Evolutionary conservation across 805 yeast genomes (phyloP).

Genomic region (Ogataea kodamae): DNA sequence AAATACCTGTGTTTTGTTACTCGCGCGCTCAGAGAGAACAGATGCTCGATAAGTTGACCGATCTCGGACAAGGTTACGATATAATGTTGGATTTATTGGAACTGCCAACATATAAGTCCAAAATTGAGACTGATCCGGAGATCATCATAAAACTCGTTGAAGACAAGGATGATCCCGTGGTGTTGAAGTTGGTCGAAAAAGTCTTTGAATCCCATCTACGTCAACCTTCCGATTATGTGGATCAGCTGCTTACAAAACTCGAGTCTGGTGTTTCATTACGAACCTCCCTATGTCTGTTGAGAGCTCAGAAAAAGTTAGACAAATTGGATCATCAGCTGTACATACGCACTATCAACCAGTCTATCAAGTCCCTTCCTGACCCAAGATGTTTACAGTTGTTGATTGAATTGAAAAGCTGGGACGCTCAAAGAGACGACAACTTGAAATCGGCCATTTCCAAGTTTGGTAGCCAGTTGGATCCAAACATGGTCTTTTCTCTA

Average conservation of each 20-base stretch:
- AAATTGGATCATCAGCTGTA: constrained; percentile 5
- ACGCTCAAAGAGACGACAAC: constrained; percentile 1
- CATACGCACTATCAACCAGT: neutral
- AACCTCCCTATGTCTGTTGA: constrained; percentile 10
- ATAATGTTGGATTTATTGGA: constrained; percentile 39
- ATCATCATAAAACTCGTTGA: constrained; percentile 16
- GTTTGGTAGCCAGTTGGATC: constrained; percentile 9
- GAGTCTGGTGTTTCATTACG: neutral
- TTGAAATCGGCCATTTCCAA: constrained; percentile 8
- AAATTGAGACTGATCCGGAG: constrained; percentile 39
- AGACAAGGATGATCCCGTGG: neutral
- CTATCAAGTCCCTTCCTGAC: neutral
- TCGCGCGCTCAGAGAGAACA: constrained; percentile 34
- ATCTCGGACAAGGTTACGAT: constrained; percentile 1
- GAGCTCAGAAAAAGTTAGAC: constrained; percentile 6
- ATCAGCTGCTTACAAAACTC: constrained; percentile 6
- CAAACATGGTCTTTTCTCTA: constrained; percentile 14
- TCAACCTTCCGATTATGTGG: constrained; percentile 37
- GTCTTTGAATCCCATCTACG: constrained; percentile 41
- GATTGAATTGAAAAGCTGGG: constrained; percentile 10
- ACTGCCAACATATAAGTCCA: constrained; percentile 53
- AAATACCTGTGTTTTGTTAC: constrained; percentile 51
- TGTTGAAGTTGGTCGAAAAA: constrained; percentile 32
- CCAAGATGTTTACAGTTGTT: constrained; percentile 1
- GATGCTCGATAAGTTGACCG: constrained; percentile 25